Conservation (phyloP, 257 asterid species). For the Primulina huaijiensis region DNA sequence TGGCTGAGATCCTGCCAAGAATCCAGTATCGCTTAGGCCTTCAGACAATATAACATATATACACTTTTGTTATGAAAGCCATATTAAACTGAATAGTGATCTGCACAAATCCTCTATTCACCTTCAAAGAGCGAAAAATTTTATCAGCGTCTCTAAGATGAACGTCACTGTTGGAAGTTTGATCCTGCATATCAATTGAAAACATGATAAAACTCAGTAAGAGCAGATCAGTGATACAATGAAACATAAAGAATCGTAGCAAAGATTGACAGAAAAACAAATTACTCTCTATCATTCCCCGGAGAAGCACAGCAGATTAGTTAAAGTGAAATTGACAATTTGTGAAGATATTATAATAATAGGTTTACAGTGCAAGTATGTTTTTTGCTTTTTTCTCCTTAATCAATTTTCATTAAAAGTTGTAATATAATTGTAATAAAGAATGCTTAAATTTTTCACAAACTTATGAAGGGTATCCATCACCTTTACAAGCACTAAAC, state of each 20-base stretch:
- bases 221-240: not conserved
- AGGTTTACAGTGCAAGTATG: not conserved
- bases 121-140: constrained; percentile 75
- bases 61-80: constrained; percentile 13
- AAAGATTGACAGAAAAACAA: not conserved
- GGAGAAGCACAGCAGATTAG: not conserved
- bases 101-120: constrained; percentile 25
- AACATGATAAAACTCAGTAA: constrained; percentile 21
- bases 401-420: constrained; percentile 16
- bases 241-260: not conserved
- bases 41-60: constrained; percentile 16
- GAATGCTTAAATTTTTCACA: not conserved
- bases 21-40: constrained; percentile 24
- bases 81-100: constrained; percentile 9
- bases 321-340: constrained; percentile 1
- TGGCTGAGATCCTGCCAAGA: constrained; percentile 82
- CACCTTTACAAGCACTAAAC: constrained; percentile 77
- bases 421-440: not conserved
- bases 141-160: constrained; percentile 67
- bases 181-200: constrained; percentile 54
- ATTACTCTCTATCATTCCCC: constrained; percentile 8
- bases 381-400: constrained; percentile 13
- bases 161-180: constrained; percentile 55
- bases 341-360: not conserved
- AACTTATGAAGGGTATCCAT: not conserved